A percentile compares a stretch with the other conserved stretches of the same genome.
Evolutionary conservation across 2,329 filamentous ascomycete genomes (phyloP).

Genomic region (Colletotrichum orbiculare): DNA sequence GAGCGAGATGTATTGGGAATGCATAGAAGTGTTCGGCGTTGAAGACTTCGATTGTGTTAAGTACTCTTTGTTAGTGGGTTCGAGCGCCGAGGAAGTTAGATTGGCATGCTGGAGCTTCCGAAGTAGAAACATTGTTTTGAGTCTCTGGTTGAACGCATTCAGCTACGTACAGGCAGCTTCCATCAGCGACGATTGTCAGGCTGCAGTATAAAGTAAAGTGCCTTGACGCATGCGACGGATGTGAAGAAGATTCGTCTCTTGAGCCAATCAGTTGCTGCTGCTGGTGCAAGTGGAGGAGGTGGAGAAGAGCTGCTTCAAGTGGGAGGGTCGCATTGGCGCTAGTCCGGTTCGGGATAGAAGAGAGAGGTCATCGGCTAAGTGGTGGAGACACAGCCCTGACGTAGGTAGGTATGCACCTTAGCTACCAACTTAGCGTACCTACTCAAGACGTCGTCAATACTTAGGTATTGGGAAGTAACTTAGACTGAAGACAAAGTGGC

Average conservation of each 20-base stretch:
- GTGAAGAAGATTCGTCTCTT: slow-evolving; percentile 10
- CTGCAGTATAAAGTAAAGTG: slow-evolving; percentile 22
- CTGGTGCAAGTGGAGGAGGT: slow-evolving; percentile 19
- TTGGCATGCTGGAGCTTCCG: slow-evolving; percentile 4
- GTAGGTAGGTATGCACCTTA: slow-evolving; percentile 22
- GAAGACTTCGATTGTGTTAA: no score
- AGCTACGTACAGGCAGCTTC: not conserved
- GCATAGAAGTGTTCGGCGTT: slow-evolving; percentile 12
- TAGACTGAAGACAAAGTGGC: no score
- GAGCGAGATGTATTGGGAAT: no score
- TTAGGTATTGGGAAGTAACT: no score
- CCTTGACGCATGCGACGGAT: slow-evolving; percentile 21
- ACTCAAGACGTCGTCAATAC: not conserved
- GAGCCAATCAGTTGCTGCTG: slow-evolving; percentile 22
- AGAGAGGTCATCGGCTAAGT: slow-evolving; percentile 35
- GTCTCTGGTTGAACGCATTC: not conserved
- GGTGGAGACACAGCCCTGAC: slow-evolving; percentile 34
- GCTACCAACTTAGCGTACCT: slow-evolving; percentile 13
- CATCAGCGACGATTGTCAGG: not conserved
- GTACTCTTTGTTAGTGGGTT: no score
- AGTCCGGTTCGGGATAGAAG: not conserved
- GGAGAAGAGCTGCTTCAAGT: slow-evolving; percentile 22
- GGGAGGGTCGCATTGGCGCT: slow-evolving; percentile 20
- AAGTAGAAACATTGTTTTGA: no score
- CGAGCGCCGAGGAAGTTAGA: not conserved